Percentiles rank a stretch among this genome's conserved stretches.
Evolutionary conservation across 805 yeast species (phyloP).

Genomic region (Starmerella geochares): DNA sequence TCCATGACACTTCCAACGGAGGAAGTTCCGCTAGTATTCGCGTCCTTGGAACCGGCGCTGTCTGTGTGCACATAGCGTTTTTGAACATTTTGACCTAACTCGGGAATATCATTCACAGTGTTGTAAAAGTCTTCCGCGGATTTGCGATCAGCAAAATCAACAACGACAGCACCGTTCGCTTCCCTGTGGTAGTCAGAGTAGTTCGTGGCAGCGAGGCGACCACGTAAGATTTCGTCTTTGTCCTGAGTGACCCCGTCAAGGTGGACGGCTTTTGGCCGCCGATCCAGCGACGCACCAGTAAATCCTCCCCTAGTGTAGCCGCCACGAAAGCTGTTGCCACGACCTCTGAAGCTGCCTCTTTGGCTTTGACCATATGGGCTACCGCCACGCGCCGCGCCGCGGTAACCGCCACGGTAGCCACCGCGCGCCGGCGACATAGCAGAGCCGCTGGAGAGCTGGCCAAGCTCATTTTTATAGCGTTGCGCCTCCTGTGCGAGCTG

Average conservation of each 20-base stretch:
- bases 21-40: background rate
- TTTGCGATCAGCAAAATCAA: constrained; percentile 31
- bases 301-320: constrained; percentile 22
- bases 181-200: constrained; percentile 20
- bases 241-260: constrained; percentile 29
- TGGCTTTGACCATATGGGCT: constrained; percentile 15
- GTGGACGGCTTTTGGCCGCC: constrained; percentile 33
- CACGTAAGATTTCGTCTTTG: constrained; percentile 31
- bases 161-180: constrained; percentile 18
- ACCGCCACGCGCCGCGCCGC: constrained; percentile 13
- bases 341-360: constrained; percentile 20
- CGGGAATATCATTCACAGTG: constrained; percentile 25
- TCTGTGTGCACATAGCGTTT: constrained; percentile 26
- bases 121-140: constrained; percentile 34
- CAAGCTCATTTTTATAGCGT: constrained; percentile 32
- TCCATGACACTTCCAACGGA: background rate
- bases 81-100: constrained; percentile 27
- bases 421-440: constrained; percentile 4
- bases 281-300: constrained; percentile 30
- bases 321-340: constrained; percentile 28
- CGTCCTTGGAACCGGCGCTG: background rate
- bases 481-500: constrained; percentile 30
- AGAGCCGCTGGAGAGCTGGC: constrained; percentile 20
- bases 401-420: constrained; percentile 8
- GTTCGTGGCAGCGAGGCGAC: constrained; percentile 26